phyloP scores from a whole-genome alignment of 1,284 basidiomycete species.

The Ceratorhiza oryzae-sativae region DNA sequence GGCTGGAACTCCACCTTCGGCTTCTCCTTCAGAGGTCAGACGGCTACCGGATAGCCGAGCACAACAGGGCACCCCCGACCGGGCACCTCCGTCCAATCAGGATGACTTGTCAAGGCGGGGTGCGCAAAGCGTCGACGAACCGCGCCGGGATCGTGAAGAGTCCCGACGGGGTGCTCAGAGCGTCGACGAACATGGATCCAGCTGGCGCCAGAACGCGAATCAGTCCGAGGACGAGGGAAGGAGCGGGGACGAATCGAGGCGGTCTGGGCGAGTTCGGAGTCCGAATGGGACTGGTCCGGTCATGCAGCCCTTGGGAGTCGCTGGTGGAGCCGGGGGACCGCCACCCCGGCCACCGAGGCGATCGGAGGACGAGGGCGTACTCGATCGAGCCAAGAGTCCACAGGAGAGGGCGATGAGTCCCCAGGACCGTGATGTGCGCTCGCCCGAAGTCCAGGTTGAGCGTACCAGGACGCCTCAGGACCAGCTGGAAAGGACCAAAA shows the following conservation, averaged over 20 bases:
- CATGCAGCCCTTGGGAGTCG: not conserved
- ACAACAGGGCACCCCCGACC: not conserved
- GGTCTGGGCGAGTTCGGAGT: not conserved
- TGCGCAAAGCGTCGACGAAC: constrained; percentile 28
- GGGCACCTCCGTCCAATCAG: not conserved
- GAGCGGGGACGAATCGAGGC: not conserved
- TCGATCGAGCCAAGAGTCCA: constrained; percentile 9
- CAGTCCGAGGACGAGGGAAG: constrained; percentile 20
- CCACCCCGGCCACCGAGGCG: constrained; percentile 25
- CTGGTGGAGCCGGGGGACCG: not conserved
- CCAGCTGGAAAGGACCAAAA: not conserved
- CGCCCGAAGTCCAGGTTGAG: not conserved
- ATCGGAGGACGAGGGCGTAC: constrained; percentile 13
- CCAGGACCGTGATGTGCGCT: not conserved
- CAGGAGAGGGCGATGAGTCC: too few species aligned
- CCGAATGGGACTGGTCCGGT: not conserved
- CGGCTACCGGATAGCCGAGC: not conserved
- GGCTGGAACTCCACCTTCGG: not conserved
- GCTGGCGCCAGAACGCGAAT: not conserved
- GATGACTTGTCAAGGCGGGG: constrained; percentile 1
- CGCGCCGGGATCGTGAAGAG: constrained; percentile 2
- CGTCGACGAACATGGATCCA: constrained; percentile 7
- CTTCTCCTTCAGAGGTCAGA: not conserved
- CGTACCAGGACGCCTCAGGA: not conserved
- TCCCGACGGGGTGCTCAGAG: constrained; percentile 21